Percentiles rank a stretch among this genome's conserved stretches.
These are phyloP conservation scores for Boletus reticulatus DNA, from an alignment of 768 basidiomycete genomes.

Conservation along the genomic window DNA sequence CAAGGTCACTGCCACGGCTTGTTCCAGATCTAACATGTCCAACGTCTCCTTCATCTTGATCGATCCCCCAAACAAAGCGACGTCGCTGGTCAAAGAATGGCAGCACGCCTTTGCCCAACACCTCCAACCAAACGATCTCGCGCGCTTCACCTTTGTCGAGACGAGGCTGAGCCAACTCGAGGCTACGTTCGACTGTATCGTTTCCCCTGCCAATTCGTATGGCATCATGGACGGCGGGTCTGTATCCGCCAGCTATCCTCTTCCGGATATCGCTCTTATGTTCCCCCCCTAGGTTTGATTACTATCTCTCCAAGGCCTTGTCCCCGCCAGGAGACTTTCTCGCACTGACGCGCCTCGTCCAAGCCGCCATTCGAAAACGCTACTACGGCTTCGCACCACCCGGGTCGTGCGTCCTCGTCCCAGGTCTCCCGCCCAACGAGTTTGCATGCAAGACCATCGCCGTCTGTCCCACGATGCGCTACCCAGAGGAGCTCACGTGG, in stretches of 20 bases:
- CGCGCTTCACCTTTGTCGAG: conserved; percentile 2
- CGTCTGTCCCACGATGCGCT: conserved; percentile 34
- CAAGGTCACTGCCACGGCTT: too few species aligned
- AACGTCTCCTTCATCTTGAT: not conserved
- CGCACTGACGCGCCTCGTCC: conserved; percentile 1
- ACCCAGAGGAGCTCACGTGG: conserved; percentile 27
- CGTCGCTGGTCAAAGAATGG: conserved; percentile 2
- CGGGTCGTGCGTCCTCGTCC: conserved; percentile 1
- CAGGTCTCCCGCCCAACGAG: conserved; percentile 2
- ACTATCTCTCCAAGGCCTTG: not conserved
- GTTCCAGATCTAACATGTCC: not conserved
- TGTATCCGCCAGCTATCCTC: not conserved
- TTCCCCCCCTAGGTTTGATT: too few species aligned
- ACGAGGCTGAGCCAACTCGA: not conserved
- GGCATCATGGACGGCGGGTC: conserved; percentile 11
- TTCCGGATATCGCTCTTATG: too few species aligned
- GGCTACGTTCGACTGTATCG: conserved; percentile 5
- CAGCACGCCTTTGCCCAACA: not conserved
- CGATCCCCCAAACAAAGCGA: not conserved
- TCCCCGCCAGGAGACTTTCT: not conserved
- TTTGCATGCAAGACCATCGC: conserved; percentile 19
- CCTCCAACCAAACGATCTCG: conserved; percentile 1
- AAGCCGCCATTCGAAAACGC: not conserved
- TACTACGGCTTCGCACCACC: conserved; percentile 8
- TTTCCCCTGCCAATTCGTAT: conserved; percentile 5